phyloP scores from a whole-genome alignment of 352 stramenopile genomes.

The Phytophthora melonis region DNA sequence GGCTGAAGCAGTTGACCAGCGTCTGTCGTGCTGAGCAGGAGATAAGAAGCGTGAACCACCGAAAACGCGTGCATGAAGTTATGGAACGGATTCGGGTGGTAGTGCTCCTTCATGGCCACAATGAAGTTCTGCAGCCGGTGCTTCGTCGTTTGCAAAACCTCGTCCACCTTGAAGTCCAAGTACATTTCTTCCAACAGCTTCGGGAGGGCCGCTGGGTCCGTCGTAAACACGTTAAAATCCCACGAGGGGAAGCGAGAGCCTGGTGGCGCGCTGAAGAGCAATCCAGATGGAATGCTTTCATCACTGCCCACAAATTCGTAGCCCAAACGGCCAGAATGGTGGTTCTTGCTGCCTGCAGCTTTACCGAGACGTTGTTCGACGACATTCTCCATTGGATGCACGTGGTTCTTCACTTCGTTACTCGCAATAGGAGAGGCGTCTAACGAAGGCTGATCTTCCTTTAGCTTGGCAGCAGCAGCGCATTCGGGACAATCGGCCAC shows the following conservation, averaged over 20 bases:
- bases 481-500: slow-evolving; percentile 52
- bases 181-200: slow-evolving; percentile 81
- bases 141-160: slow-evolving; percentile 67
- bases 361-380: slow-evolving; percentile 34
- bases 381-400: slow-evolving; percentile 2
- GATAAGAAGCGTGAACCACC: slow-evolving; percentile 87
- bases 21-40: slow-evolving; percentile 82
- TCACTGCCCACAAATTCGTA: slow-evolving; percentile 37
- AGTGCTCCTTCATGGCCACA: slow-evolving; percentile 81
- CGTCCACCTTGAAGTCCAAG: slow-evolving; percentile 74
- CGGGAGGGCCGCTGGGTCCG: slow-evolving; percentile 58
- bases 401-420: slow-evolving; percentile 9
- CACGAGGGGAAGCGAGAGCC: slow-evolving; percentile 57
- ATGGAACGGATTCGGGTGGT: slow-evolving; percentile 92
- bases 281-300: slow-evolving; percentile 17
- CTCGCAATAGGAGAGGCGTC: neutral
- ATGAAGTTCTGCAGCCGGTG: slow-evolving; percentile 82
- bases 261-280: slow-evolving; percentile 42
- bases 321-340: slow-evolving; percentile 43
- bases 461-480: slow-evolving; percentile 28
- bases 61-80: slow-evolving; percentile 93
- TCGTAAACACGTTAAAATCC: slow-evolving; percentile 86
- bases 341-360: slow-evolving; percentile 15
- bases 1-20: slow-evolving; percentile 75
- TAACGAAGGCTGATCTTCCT: slow-evolving; percentile 21